Evolutionary conservation across 495 filamentous ascomycete genomes (phyloP).

Genomic region (Penicillium flavigenum): DNA sequence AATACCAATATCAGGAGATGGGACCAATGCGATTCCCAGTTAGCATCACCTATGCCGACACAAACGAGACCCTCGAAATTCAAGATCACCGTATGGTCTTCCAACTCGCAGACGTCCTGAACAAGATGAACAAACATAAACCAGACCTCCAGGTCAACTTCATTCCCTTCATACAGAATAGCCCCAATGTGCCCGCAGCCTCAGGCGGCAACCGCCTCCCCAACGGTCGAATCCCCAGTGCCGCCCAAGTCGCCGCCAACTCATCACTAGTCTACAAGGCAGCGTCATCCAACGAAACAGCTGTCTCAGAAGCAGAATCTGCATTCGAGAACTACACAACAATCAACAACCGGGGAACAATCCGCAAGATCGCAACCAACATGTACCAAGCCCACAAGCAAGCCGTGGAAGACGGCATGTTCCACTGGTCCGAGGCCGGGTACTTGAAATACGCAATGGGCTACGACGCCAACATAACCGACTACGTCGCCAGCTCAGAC

Average conservation of each 20-base stretch:
- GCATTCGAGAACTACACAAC: constrained; percentile 29
- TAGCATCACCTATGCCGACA: constrained; percentile 46
- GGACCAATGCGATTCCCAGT: constrained; percentile 67
- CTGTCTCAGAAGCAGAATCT: constrained; percentile 36
- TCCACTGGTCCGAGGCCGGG: constrained; percentile 60
- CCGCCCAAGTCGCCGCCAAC: constrained; percentile 35
- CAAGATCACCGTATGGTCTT: constrained; percentile 63
- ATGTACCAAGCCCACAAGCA: constrained; percentile 62
- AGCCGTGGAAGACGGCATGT: constrained; percentile 32
- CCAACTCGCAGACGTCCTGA: constrained; percentile 59
- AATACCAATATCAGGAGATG: constrained; percentile 77
- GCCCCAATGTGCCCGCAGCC: constrained; percentile 51
- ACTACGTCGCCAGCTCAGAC: constrained; percentile 39
- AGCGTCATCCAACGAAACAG: constrained; percentile 34
- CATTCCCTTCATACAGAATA: constrained; percentile 60
- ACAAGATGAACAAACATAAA: constrained; percentile 52
- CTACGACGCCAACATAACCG: constrained; percentile 54
- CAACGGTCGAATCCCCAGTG: constrained; percentile 45
- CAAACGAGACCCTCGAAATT: constrained; percentile 56
- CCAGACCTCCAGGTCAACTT: constrained; percentile 60
- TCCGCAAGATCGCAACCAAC: constrained; percentile 53
- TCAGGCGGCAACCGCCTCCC: constrained; percentile 53
- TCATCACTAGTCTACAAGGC: constrained; percentile 31
- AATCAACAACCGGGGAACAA: constrained; percentile 28
- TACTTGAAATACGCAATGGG: constrained; percentile 60